Evolutionary conservation across 176 grass and related monocot genomes (phyloP).

Genomic region (Oryza coarctata): DNA sequence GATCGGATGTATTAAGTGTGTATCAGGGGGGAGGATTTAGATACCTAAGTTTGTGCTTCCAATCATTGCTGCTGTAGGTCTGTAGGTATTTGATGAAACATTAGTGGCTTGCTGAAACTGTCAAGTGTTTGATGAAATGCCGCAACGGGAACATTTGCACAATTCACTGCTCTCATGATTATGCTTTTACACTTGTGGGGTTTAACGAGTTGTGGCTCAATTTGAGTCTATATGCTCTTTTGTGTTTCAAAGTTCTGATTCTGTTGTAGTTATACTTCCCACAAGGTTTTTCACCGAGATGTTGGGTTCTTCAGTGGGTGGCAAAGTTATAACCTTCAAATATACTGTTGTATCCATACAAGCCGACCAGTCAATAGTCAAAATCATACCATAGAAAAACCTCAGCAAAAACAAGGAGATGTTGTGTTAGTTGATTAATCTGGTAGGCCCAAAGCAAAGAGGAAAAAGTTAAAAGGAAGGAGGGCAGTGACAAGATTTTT

Average conservation of each 20-base stretch:
- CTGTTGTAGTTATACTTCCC: slow-evolving; percentile 48
- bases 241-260: slow-evolving; percentile 28
- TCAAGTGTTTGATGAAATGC: slow-evolving; percentile 43
- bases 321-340: slow-evolving; percentile 28
- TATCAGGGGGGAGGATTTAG: neutral
- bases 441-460: slow-evolving; percentile 55
- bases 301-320: slow-evolving; percentile 1
- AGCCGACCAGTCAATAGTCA: slow-evolving; percentile 28
- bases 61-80: neutral
- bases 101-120: neutral
- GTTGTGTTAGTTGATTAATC: slow-evolving; percentile 30
- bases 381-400: slow-evolving; percentile 25
- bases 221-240: neutral
- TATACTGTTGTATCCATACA: slow-evolving; percentile 51
- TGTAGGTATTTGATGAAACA: neutral
- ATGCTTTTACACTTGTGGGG: neutral
- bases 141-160: neutral
- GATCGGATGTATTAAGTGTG: neutral
- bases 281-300: slow-evolving; percentile 50
- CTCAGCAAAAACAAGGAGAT: slow-evolving; percentile 41
- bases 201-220: neutral
- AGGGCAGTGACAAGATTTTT: slow-evolving; percentile 85
- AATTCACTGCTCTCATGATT: neutral
- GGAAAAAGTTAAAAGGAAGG: slow-evolving; percentile 87
- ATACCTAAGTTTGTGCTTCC: neutral